Evolutionary conservation across 495 filamentous ascomycete species (phyloP), one percentile per base, ranked within the genome.

Genomic region (Neurospora sp.): DNA sequence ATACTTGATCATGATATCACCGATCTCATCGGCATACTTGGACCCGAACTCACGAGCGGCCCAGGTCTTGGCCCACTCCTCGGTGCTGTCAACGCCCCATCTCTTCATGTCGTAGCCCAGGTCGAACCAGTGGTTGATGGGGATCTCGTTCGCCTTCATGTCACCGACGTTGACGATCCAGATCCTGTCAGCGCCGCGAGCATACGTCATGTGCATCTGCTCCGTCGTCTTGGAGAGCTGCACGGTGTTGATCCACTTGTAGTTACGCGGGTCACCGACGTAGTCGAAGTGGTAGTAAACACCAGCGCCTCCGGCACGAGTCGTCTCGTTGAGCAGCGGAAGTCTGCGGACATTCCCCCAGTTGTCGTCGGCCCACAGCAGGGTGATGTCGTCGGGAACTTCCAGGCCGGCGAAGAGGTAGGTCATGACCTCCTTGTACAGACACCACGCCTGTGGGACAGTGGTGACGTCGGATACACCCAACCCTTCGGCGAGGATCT

Each of bases 91-190:
- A 10, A 87, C 79, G n/a, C 81, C 81, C 85, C 84, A 91, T 37
- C 81, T 76, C 27, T 86, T 77, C 48, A 86, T 84, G 75, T 92
- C 88, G 76, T 92, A 93, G 4, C 88, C 91, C 70, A 93, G 78
- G 73, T 91, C 90, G 73, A 92, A 80, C 77, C 88, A 91, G 78
- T 91, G 89, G 74, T 81, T 89, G 77, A 93, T 90, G 40, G 91
- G 90, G 38, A 91, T 84, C 80, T 92, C 91, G 7, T 91, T 82
- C 5, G 89, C 87, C 78, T 92, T 92, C 69, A 93, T 81, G 76
- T 94, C 91, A 42, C 92, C 91, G 31, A 94, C 87, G 75, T 93
- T 94, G 77, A 93, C 89, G 54, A 93, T 86, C 92, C 92, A 93
- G 74, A 93, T 91, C 39, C 88, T 83, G 70, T 88, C 84, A 5